phyloP scores from a whole-genome alignment of 1,139 yeast genomes.

The Yamadazyma oceani region DNA sequence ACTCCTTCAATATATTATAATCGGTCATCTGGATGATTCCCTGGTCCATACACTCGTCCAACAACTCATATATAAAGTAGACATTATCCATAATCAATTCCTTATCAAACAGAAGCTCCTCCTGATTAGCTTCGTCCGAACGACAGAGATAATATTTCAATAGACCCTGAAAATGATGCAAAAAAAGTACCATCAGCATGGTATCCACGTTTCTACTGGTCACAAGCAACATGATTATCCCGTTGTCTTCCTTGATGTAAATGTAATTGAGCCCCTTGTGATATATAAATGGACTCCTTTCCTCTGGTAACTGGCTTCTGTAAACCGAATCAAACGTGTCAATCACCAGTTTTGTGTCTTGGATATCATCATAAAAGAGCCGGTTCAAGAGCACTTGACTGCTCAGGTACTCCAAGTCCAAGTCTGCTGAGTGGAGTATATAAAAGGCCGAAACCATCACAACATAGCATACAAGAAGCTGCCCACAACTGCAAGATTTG shows the following conservation, averaged over 20 bases:
- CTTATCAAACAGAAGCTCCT: constrained; percentile 18
- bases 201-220: constrained; percentile 35
- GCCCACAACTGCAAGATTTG: background rate
- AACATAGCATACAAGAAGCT: constrained; percentile 1
- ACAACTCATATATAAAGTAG: constrained; percentile 39
- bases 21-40: constrained; percentile 47
- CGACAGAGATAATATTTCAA: constrained; percentile 32
- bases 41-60: constrained; percentile 49
- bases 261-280: constrained; percentile 32
- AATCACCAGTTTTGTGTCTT: constrained; percentile 25
- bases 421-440: constrained; percentile 36
- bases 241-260: constrained; percentile 30
- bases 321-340: constrained; percentile 28
- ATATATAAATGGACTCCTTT: constrained; percentile 32
- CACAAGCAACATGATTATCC: constrained; percentile 33
- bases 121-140: constrained; percentile 3
- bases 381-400: constrained; percentile 40
- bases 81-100: constrained; percentile 42
- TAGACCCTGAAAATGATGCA: constrained; percentile 33
- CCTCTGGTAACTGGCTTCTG: constrained; percentile 21
- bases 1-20: constrained; percentile 44
- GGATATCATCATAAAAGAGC: constrained; percentile 35
- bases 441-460: constrained; percentile 42
- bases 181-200: constrained; percentile 42
- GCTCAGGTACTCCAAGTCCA: constrained; percentile 27